phyloP scores from a whole-genome alignment of 768 basidiomycete genomes.

The Lactarius deliciosus region DNA sequence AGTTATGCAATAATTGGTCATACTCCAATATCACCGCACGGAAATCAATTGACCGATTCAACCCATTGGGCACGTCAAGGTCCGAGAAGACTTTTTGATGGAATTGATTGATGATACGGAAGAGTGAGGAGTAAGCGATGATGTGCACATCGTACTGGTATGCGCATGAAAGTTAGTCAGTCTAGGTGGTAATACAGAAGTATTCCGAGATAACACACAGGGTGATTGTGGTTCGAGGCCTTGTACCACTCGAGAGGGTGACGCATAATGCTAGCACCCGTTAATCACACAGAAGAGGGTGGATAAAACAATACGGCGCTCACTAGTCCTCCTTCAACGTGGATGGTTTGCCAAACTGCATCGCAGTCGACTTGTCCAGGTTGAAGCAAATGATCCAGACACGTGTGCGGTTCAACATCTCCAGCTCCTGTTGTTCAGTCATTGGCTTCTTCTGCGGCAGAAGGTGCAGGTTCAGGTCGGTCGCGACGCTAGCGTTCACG shows the following conservation, averaged over 20 bases:
- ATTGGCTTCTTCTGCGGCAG: constrained; percentile 69
- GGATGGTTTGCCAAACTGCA: constrained; percentile 85
- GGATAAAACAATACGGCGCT: constrained; percentile 41
- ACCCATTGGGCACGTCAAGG: constrained; percentile 19
- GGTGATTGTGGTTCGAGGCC: constrained; percentile 21
- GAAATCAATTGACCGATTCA: constrained; percentile 29
- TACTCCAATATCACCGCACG: constrained; percentile 25
- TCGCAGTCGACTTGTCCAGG: constrained; percentile 84
- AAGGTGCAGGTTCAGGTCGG: constrained; percentile 84
- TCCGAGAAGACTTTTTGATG: constrained; percentile 28
- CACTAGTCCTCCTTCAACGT: constrained; percentile 77
- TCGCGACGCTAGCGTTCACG: constrained; percentile 61
- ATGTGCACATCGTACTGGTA: constrained; percentile 28
- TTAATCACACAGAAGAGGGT: background rate
- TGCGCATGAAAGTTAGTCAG: background rate
- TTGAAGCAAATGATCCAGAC: constrained; percentile 92
- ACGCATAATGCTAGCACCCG: constrained; percentile 23
- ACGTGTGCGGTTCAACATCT: constrained; percentile 86
- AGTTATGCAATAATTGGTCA: constrained; percentile 18
- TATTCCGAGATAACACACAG: constrained; percentile 7
- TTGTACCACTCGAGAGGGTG: constrained; percentile 28
- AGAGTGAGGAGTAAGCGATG: constrained; percentile 25
- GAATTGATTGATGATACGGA: constrained; percentile 28
- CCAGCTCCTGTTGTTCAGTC: constrained; percentile 79
- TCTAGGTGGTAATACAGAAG: no score